Conservation (phyloP, 2,329 filamentous ascomycete species). For the Arthrinium phaeospermum region DNA sequence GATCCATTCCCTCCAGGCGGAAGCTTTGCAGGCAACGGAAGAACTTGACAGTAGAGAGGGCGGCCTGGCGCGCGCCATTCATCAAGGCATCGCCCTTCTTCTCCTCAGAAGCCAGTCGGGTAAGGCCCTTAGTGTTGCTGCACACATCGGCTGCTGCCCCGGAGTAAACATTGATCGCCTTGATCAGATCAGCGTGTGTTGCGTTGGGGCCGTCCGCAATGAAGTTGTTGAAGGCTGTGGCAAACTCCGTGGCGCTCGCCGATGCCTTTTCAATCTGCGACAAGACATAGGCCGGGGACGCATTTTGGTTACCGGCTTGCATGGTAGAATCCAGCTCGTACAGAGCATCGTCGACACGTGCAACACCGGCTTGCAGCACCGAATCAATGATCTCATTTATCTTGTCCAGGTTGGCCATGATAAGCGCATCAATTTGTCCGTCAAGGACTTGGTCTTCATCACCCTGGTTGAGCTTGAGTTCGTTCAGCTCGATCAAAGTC, state of each 20-base stretch:
- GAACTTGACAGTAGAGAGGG: slow-evolving; percentile 87
- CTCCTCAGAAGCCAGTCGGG: slow-evolving; percentile 90
- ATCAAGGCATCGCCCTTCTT: slow-evolving; percentile 90
- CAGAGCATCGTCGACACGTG: slow-evolving; percentile 92
- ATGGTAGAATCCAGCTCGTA: slow-evolving; percentile 98
- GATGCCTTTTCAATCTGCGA: slow-evolving; percentile 98
- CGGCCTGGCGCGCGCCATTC: slow-evolving; percentile 81
- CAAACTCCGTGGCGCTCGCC: slow-evolving; percentile 93
- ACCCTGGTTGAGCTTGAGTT: slow-evolving; percentile 77
- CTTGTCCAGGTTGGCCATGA: slow-evolving; percentile 86
- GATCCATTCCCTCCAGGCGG: slow-evolving; percentile 87
- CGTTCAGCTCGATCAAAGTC: slow-evolving; percentile 89
- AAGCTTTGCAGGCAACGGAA: slow-evolving; percentile 95
- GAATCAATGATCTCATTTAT: slow-evolving; percentile 98
- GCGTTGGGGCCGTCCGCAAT: slow-evolving; percentile 95
- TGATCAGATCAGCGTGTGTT: slow-evolving; percentile 88
- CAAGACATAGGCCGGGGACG: slow-evolving; percentile 90
- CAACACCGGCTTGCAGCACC: slow-evolving; percentile 89
- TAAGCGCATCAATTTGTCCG: slow-evolving; percentile 87
- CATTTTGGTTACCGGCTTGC: slow-evolving; percentile 98
- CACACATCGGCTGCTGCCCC: slow-evolving; percentile 92
- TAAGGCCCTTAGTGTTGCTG: slow-evolving; percentile 95
- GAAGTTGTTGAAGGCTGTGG: slow-evolving; percentile 97
- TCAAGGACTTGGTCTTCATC: slow-evolving; percentile 83
- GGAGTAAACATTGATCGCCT: slow-evolving; percentile 87